Percentiles rank a stretch among this genome's conserved stretches.
phyloP scores from a whole-genome alignment of 2,329 filamentous ascomycete genomes.

The Pezicula neosporulosa region DNA sequence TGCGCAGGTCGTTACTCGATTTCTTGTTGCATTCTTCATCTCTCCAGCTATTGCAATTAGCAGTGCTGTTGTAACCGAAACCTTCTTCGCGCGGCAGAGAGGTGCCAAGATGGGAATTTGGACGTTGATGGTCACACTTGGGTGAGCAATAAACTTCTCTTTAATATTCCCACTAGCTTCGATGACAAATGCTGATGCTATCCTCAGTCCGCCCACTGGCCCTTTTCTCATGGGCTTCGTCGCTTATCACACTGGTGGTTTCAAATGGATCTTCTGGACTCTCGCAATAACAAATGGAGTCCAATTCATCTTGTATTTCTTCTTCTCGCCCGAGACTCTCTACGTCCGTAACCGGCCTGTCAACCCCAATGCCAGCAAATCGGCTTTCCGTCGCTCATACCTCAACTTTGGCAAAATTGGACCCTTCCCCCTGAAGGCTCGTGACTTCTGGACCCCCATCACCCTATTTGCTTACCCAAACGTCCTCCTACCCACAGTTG shows the following conservation, averaged over 20 bases:
- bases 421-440: constrained; percentile 2
- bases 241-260: constrained; percentile 41
- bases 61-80: constrained; percentile 52
- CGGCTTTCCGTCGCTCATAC: constrained; percentile 27
- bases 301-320: constrained; percentile 52
- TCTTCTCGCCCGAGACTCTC: constrained; percentile 52
- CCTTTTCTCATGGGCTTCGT: constrained; percentile 35
- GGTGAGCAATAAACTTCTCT: constrained; percentile 8
- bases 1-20: constrained; percentile 43
- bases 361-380: not conserved
- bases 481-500: constrained; percentile 45
- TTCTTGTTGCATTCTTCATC: constrained; percentile 49
- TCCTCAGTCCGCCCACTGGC: constrained; percentile 14
- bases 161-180: not conserved
- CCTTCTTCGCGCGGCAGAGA: constrained; percentile 49
- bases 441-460: constrained; percentile 8
- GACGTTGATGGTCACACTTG: constrained; percentile 33
- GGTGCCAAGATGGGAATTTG: constrained; percentile 51
- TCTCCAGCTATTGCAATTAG: constrained; percentile 50
- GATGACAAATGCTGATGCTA: not conserved
- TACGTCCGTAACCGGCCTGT: constrained; percentile 37
- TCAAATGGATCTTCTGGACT: constrained; percentile 51
- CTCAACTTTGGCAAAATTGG: constrained; percentile 35
- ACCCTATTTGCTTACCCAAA: constrained; percentile 39
- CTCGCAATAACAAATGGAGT: constrained; percentile 50